Conservation (phyloP, 23 red algal genomes). For the Gracilaria domingensis region DNA sequence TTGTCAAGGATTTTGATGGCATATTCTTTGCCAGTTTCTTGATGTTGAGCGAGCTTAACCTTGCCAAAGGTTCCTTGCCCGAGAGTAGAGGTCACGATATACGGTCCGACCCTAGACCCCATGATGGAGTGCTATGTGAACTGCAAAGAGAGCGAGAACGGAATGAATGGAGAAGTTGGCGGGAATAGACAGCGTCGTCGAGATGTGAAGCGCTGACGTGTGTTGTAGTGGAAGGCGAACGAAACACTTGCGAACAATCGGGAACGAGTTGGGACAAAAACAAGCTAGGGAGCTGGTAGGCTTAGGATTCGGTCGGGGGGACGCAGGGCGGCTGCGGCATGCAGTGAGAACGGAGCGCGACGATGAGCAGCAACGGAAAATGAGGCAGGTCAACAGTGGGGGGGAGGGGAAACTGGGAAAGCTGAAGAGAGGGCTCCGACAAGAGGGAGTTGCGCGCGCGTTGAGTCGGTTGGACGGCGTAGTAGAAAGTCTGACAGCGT, state of each 20-base stretch:
- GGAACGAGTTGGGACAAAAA: background rate
- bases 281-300: background rate
- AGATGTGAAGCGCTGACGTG: too few relatives aligned
- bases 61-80: slow-evolving; percentile 95
- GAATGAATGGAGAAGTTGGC: background rate
- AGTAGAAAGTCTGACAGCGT: slow-evolving; percentile 35
- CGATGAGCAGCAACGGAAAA: background rate
- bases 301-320: background rate
- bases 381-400: background rate
- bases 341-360: too few relatives aligned
- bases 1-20: slow-evolving; percentile 96
- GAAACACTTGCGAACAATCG: background rate
- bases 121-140: slow-evolving; percentile 9
- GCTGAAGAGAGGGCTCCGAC: background rate
- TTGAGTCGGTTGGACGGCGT: slow-evolving; percentile 1
- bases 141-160: background rate
- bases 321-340: background rate
- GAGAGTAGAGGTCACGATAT: slow-evolving; percentile 84
- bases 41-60: slow-evolving; percentile 84
- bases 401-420: background rate
- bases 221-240: background rate
- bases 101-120: slow-evolving; percentile 82
- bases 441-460: background rate
- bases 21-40: slow-evolving; percentile 80
- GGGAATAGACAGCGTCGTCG: background rate